A percentile compares a stretch with the other conserved stretches of the same genome.
These are phyloP conservation scores for Fermentozyma sake DNA, from an alignment of 1,139 yeast genomes.

Conservation along the genomic window DNA sequence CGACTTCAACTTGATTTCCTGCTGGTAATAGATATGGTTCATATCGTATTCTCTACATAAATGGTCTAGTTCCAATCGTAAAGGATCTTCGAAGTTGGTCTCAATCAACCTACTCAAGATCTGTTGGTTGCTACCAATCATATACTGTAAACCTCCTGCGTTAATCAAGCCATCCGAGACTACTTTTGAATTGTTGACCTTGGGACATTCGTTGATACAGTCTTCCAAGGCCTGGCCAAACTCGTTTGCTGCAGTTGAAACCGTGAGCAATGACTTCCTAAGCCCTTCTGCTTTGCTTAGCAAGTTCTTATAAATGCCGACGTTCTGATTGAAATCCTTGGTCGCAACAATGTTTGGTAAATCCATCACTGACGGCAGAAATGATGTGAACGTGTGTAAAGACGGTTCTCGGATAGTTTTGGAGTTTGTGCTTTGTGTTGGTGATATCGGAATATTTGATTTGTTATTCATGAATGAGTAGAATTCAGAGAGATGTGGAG, in stretches of 20 bases:
- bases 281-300: conserved; percentile 50
- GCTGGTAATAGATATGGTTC: conserved; percentile 51
- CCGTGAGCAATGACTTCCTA: conserved; percentile 42
- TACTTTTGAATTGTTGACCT: conserved; percentile 59
- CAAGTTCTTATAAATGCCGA: conserved; percentile 44
- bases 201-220: conserved; percentile 48
- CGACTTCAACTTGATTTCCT: conserved; percentile 48
- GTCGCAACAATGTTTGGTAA: conserved; percentile 57
- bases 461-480: conserved; percentile 40
- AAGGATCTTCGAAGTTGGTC: conserved; percentile 53
- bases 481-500: conserved; percentile 56
- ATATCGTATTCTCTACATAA: conserved; percentile 36
- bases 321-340: conserved; percentile 50
- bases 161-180: conserved; percentile 64
- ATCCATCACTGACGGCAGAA: conserved; percentile 51
- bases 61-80: conserved; percentile 36
- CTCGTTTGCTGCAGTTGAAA: conserved; percentile 63
- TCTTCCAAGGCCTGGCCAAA: conserved; percentile 70
- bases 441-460: conserved; percentile 10
- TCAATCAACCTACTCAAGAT: conserved; percentile 57
- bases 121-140: conserved; percentile 74
- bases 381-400: conserved; percentile 33
- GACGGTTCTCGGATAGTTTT: conserved; percentile 24
- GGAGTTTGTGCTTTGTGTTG: conserved; percentile 5
- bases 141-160: conserved; percentile 75